phyloP scores from a whole-genome alignment of 2,329 filamentous ascomycete species.

The Ophiosphaerella narmari region DNA sequence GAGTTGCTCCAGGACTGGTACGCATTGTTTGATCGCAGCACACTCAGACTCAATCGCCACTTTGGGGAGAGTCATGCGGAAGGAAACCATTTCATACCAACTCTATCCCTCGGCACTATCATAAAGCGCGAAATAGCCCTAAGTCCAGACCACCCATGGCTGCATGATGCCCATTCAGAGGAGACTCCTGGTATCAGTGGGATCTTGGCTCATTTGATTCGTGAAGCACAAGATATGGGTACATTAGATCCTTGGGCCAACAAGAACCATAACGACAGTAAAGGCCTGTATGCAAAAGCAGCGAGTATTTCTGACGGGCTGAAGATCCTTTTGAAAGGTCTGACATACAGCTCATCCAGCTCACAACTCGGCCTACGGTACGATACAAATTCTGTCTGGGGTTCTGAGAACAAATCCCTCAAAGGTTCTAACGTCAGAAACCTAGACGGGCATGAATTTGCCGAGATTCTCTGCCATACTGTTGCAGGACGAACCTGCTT shows the following conservation, averaged over 20 bases:
- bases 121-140: background rate
- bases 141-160: constrained; percentile 1
- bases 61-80: background rate
- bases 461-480: background rate
- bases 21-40: background rate
- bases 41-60: background rate
- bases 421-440: background rate
- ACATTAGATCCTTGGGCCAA: background rate
- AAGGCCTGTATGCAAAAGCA: background rate
- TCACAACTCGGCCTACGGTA: background rate
- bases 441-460: background rate
- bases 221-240: background rate
- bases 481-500: constrained; percentile 2
- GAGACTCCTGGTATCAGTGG: background rate
- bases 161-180: background rate
- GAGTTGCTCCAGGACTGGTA: constrained; percentile 1
- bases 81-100: background rate
- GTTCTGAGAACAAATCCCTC: background rate
- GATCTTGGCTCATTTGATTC: constrained; percentile 1
- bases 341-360: background rate
- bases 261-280: background rate
- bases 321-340: background rate
- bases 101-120: background rate
- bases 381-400: background rate
- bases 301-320: background rate